Base-by-base conservation (phyloP, 2,329 filamentous ascomycete species). In the Capronia epimyces region DNA sequence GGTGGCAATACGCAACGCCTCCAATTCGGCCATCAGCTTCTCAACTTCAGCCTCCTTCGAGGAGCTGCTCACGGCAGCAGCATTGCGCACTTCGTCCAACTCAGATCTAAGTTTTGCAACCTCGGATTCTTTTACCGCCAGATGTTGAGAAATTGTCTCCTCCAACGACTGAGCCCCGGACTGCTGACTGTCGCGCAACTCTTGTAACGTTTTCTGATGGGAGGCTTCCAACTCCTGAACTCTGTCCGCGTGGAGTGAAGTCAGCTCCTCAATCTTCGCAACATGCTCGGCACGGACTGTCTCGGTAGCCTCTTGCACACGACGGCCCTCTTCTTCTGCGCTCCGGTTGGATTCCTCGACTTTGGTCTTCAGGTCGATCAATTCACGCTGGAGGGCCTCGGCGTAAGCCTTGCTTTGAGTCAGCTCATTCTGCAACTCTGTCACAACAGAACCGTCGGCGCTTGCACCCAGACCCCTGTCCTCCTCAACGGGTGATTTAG, bases 271-370 rank as follows among this genome's bases (percentile, higher is more conserved):
- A 22, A 58, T 54, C 36, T 58, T 50, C 21, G 46, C 41, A 8
- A 41, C 49, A 40, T 58, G 48, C 15, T 58, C 55, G 1, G 43
- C 37, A 36, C 42, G 65, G 40, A 67, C 64, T 16, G 66, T 66
- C 12, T 66, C 64, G 31, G 57, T 60, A 21, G 66, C 59, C 36
- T 66, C 66, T 45, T 69, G 58, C 21, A 69, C 66, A 48, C 70
- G 73, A 9, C 34, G 31, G 16, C 67, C 64, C 50, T 73, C 70
- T 16, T 61, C 61, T 42, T 71, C 65, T 18, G 71, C 63, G 27
- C 65, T 68, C 20, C 69, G 66, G 27, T 69, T 65, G 2, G 69
- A 67, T 20, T 66, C 66, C 16, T 67, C 65, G 1, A 36, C 63
- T 66, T 53, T 68, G 65, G 40, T 67, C 58, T 55, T 71, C 65